A percentile compares a stretch with the other conserved stretches of the same genome.
phyloP scores from a whole-genome alignment of 148 eudicot species.

The Rhododendron kiyosumense region DNA sequence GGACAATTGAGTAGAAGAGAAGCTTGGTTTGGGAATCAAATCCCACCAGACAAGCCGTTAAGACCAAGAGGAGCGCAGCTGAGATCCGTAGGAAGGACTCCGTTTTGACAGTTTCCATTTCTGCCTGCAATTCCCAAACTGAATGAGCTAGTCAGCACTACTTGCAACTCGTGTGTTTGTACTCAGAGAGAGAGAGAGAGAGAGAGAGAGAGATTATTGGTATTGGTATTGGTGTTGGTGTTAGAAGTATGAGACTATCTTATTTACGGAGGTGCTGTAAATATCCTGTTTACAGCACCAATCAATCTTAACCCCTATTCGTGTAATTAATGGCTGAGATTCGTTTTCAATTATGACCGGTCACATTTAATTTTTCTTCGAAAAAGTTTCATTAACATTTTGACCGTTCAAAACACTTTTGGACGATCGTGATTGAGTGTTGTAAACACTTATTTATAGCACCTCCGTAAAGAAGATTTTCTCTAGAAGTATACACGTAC shows the following conservation, averaged over 20 bases:
- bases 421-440: no score
- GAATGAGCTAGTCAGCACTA: background rate
- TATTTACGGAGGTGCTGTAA: no score
- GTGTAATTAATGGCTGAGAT: no score
- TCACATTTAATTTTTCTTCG: no score
- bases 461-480: no score
- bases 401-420: no score
- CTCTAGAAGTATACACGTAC: background rate
- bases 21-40: constrained; percentile 38
- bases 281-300: no score
- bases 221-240: no score
- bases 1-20: constrained; percentile 18
- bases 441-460: no score
- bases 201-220: background rate
- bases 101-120: constrained; percentile 15
- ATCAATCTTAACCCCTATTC: no score
- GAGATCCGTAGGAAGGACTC: constrained; percentile 36
- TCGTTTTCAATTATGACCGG: no score
- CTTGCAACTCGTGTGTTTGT: background rate
- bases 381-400: no score
- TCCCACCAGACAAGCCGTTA: constrained; percentile 34
- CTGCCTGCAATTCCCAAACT: background rate
- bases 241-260: background rate
- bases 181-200: background rate
- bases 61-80: constrained; percentile 21